Conservation (phyloP, 805 yeast species). For the Saccharomycopsis sp. region DNA sequence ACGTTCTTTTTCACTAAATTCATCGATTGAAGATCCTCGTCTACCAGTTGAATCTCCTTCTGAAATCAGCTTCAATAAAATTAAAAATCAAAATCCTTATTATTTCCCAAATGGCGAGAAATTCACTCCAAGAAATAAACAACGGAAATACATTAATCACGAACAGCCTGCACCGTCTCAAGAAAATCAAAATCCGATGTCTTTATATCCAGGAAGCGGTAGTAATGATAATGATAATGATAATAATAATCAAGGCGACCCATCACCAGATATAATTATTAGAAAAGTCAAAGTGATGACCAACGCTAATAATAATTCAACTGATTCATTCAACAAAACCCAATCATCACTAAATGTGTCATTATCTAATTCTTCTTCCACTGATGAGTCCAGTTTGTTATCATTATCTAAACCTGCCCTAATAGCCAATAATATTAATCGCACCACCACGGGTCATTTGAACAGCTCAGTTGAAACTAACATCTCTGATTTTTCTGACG, state of each 20-base stretch:
- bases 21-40: too few species aligned
- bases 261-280: neutral
- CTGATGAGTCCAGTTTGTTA: neutral
- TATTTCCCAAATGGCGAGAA: slow-evolving; percentile 5
- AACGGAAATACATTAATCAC: neutral
- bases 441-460: too few species aligned
- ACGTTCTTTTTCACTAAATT: too few species aligned
- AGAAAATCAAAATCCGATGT: neutral
- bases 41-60: too few species aligned
- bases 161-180: neutral
- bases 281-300: neutral
- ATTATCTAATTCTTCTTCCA: neutral
- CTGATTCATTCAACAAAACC: neutral
- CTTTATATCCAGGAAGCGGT: neutral
- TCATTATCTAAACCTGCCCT: neutral
- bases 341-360: neutral
- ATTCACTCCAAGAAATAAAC: slow-evolving; percentile 2
- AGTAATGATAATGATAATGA: neutral
- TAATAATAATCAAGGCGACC: neutral
- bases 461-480: neutral
- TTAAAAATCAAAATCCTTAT: neutral
- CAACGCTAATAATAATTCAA: neutral
- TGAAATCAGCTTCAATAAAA: neutral
- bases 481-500: neutral
- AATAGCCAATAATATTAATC: neutral